Evolutionary conservation across 2,329 filamentous ascomycete species (phyloP).

Genomic region (Bipolaris bicolor): DNA sequence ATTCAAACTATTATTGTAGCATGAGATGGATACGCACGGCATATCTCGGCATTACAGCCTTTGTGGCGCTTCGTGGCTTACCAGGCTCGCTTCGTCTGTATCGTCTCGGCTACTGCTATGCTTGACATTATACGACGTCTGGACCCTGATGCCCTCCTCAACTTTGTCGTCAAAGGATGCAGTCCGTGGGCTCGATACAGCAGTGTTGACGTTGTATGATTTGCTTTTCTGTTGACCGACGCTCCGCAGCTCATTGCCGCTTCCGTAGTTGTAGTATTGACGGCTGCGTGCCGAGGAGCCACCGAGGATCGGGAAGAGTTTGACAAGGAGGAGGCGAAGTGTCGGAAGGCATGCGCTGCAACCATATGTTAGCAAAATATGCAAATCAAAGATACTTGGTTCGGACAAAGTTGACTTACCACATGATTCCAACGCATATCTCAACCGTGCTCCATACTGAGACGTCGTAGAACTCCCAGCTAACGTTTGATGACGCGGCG

Average conservation of each 20-base stretch:
- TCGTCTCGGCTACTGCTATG: constrained; percentile 17
- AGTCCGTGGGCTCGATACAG: constrained; percentile 8
- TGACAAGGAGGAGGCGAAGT: constrained; percentile 47
- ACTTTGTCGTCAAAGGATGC: constrained; percentile 6
- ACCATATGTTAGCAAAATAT: neutral
- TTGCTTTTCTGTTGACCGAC: constrained; percentile 16
- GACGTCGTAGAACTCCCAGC: constrained; percentile 50
- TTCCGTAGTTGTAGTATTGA: constrained; percentile 37
- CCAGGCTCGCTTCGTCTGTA: constrained; percentile 28
- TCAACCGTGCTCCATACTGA: constrained; percentile 53
- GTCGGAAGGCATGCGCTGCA: constrained; percentile 51
- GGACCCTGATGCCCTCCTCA: constrained; percentile 26
- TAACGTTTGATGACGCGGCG: constrained; percentile 50
- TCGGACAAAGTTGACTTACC: constrained; percentile 13
- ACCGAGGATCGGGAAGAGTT: constrained; percentile 44
- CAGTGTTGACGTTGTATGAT: constrained; percentile 14
- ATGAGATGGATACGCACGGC: neutral
- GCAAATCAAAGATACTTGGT: neutral
- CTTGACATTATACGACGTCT: constrained; percentile 28
- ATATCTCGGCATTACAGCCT: neutral
- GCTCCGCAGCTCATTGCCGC: constrained; percentile 27
- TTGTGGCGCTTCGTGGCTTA: constrained; percentile 12
- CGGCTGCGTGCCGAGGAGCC: constrained; percentile 41
- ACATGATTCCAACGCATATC: constrained; percentile 53
- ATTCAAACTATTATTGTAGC: neutral